Conservation (phyloP, 2,329 filamentous ascomycete species). For the Myrmaecium sp. region DNA sequence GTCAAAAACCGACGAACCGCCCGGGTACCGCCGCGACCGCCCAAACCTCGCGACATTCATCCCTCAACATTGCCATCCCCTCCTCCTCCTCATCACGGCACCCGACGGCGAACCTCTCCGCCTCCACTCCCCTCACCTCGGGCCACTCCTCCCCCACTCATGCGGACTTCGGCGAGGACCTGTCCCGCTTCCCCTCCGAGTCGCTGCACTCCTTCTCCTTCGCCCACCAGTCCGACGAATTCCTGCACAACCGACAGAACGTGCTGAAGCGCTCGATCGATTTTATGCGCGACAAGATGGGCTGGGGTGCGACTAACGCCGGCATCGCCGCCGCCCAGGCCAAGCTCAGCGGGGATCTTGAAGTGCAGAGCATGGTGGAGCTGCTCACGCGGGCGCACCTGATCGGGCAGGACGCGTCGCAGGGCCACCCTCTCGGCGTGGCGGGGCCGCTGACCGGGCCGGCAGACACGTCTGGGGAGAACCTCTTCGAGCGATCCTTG, state of each 20-base stretch:
- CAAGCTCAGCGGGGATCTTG: slow-evolving; percentile 63
- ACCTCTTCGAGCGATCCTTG: slow-evolving; percentile 77
- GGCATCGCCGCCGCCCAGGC: slow-evolving; percentile 73
- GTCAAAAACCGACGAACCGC: slow-evolving; percentile 58
- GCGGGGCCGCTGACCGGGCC: slow-evolving; percentile 65
- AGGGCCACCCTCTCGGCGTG: slow-evolving; percentile 28
- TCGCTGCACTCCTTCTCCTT: slow-evolving; percentile 98
- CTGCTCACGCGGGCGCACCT: slow-evolving; percentile 68
- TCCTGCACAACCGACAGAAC: slow-evolving; percentile 80
- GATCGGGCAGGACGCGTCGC: slow-evolving; percentile 49
- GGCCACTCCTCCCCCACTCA: slow-evolving; percentile 51
- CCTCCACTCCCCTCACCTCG: slow-evolving; percentile 38
- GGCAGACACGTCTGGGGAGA: slow-evolving; percentile 52
- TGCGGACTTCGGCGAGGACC: slow-evolving; percentile 63
- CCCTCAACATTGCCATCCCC: slow-evolving; percentile 50
- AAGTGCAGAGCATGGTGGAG: slow-evolving; percentile 82
- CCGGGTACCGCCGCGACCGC: slow-evolving; percentile 4
- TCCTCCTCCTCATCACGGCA: slow-evolving; percentile 32
- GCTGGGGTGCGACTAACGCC: slow-evolving; percentile 59
- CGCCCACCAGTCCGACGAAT: slow-evolving; percentile 84
- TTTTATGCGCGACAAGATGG: slow-evolving; percentile 86
- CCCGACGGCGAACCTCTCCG: slow-evolving; percentile 14
- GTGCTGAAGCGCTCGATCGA: slow-evolving; percentile 86
- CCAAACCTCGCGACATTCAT: slow-evolving; percentile 44
- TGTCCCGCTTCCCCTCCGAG: slow-evolving; percentile 83